These are phyloP conservation scores for Diaporthe ampelina DNA, from an alignment of 2,329 filamentous ascomycete genomes.

Conservation along the genomic window DNA sequence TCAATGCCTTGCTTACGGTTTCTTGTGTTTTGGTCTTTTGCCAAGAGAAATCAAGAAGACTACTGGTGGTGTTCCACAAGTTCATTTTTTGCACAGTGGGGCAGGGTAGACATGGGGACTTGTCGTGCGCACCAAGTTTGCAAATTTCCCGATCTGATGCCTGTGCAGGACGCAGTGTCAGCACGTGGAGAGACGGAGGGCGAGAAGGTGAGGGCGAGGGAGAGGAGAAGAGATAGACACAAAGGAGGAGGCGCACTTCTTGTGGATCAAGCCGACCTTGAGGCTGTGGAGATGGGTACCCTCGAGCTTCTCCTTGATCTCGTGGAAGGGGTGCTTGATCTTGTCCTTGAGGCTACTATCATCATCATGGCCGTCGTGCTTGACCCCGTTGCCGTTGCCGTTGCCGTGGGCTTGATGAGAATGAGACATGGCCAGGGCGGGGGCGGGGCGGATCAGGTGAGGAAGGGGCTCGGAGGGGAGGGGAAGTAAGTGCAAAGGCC, in stretches of 20 bases:
- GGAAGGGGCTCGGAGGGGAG: neutral
- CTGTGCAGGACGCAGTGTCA: conserved; percentile 47
- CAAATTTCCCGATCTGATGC: conserved; percentile 73
- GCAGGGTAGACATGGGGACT: neutral
- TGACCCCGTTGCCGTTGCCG: conserved; percentile 20
- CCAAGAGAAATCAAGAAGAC: neutral
- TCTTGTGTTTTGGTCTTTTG: too few species aligned
- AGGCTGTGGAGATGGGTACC: conserved; percentile 68
- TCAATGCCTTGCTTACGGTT: neutral
- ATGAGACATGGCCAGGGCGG: conserved; percentile 36
- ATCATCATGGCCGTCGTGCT: conserved; percentile 8
- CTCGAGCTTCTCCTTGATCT: conserved; percentile 66
- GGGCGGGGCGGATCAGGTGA: neutral
- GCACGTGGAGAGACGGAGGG: neutral
- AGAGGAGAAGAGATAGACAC: neutral
- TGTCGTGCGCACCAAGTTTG: conserved; percentile 67
- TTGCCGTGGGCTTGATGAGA: conserved; percentile 18
- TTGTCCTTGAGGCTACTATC: conserved; percentile 57
- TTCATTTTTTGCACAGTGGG: too few species aligned
- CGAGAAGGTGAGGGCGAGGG: neutral
- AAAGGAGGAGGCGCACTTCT: conserved; percentile 62
- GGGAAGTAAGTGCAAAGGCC: neutral
- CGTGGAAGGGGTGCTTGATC: conserved; percentile 63
- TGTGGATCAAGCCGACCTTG: conserved; percentile 70
- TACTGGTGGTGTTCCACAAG: neutral